These are phyloP conservation scores for Venturia asperata DNA, from an alignment of 2,329 filamentous ascomycete species.

Conservation along the genomic window DNA sequence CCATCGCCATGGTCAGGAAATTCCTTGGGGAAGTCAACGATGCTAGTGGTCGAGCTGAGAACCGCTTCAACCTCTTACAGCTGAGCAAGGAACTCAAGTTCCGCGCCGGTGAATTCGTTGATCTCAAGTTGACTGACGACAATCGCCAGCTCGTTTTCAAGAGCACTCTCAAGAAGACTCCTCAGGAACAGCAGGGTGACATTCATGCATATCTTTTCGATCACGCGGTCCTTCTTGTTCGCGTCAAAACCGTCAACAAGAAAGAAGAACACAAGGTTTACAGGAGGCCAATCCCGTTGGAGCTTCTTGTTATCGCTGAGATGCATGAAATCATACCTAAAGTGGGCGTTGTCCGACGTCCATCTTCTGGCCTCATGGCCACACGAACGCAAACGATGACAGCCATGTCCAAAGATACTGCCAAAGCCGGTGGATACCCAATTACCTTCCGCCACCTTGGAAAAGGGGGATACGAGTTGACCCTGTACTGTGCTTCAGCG, in stretches of 20 bases:
- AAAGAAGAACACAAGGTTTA: conserved; percentile 93
- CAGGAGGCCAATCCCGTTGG: conserved; percentile 86
- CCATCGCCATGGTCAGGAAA: conserved; percentile 77
- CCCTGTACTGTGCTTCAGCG: conserved; percentile 78
- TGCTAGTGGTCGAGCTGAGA: conserved; percentile 94
- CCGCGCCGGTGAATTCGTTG: conserved; percentile 80
- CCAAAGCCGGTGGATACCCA: conserved; percentile 71
- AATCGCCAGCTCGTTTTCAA: conserved; percentile 91
- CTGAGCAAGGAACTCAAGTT: conserved; percentile 90
- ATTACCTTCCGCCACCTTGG: conserved; percentile 95
- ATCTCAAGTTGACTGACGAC: conserved; percentile 89
- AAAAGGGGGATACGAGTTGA: conserved; percentile 89
- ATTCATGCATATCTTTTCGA: conserved; percentile 96
- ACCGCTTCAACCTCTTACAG: conserved; percentile 89
- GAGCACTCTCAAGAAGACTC: conserved; percentile 84
- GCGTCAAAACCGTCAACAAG: conserved; percentile 88
- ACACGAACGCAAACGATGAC: conserved; percentile 44
- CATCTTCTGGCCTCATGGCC: conserved; percentile 75
- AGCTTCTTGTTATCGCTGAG: conserved; percentile 85
- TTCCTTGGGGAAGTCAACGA: conserved; percentile 83
- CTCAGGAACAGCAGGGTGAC: conserved; percentile 72
- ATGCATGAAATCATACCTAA: conserved; percentile 94
- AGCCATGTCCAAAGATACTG: conserved; percentile 37
- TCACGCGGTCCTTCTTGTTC: conserved; percentile 85
- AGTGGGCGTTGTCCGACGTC: conserved; percentile 71